These are phyloP conservation scores for Rhodotorula sp. DNA, from an alignment of 1,284 basidiomycete species.

Conservation along the genomic window DNA sequence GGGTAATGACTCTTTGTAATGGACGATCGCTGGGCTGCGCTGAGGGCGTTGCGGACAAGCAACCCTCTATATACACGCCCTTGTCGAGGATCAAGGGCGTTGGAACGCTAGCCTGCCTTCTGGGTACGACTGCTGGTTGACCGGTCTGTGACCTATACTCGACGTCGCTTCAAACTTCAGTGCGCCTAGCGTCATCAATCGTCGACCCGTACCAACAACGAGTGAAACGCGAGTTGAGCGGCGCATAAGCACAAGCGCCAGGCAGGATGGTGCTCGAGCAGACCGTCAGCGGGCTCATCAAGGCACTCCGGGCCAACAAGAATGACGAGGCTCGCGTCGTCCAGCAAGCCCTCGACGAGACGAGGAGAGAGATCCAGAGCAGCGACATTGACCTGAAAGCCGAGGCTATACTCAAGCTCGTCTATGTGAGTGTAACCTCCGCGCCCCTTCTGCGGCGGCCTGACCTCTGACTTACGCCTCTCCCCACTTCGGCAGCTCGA, in stretches of 20 bases:
- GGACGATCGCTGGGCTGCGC: too few species aligned
- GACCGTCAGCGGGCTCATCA: slow-evolving; percentile 38
- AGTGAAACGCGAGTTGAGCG: neutral
- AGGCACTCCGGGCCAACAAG: slow-evolving; percentile 48
- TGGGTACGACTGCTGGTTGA: too few species aligned
- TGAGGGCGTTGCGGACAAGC: too few species aligned
- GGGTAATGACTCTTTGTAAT: too few species aligned
- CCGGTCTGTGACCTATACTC: too few species aligned
- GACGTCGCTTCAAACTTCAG: too few species aligned
- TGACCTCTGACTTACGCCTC: neutral
- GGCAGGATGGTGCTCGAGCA: neutral
- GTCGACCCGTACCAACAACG: too few species aligned
- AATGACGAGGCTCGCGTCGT: slow-evolving; percentile 53
- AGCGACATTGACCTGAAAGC: slow-evolving; percentile 98
- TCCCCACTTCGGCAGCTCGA: slow-evolving; percentile 62
- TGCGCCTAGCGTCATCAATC: too few species aligned
- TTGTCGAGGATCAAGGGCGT: too few species aligned
- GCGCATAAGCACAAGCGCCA: neutral
- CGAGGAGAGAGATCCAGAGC: slow-evolving; percentile 81
- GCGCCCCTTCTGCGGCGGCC: neutral
- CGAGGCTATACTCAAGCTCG: slow-evolving; percentile 89
- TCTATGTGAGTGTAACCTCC: slow-evolving; percentile 69
- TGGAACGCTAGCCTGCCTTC: too few species aligned
- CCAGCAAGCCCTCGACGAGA: slow-evolving; percentile 61
- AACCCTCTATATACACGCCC: too few species aligned